A percentile compares a stretch with the other conserved stretches of the same genome.
Evolutionary conservation across 805 yeast genomes (phyloP).

Genomic region (Schizosaccharomyces osmophilus): DNA sequence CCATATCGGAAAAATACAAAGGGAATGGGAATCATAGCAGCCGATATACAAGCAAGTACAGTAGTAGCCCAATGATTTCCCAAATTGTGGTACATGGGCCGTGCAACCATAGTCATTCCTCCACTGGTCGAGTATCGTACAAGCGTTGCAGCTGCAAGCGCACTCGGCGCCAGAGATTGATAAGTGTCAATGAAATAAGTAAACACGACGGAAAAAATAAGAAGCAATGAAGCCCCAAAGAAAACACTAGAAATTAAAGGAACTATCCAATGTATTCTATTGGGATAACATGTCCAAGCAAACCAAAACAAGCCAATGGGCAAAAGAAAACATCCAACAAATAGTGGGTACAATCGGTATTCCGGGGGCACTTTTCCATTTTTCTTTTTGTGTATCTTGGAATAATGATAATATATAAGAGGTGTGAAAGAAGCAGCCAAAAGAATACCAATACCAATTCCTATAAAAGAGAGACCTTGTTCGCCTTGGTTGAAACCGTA

Average conservation of each 20-base stretch:
- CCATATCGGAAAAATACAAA: constrained; percentile 8
- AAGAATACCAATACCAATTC: constrained; percentile 67
- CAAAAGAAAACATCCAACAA: constrained; percentile 21
- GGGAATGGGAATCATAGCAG: constrained; percentile 28
- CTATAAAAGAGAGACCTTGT: constrained; percentile 71
- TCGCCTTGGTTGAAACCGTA: constrained; percentile 52
- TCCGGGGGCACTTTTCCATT: constrained; percentile 27
- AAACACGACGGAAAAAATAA: constrained; percentile 45
- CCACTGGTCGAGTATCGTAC: constrained; percentile 39
- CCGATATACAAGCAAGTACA: constrained; percentile 27
- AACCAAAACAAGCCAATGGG: constrained; percentile 30
- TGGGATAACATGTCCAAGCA: constrained; percentile 32
- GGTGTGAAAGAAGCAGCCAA: constrained; percentile 54
- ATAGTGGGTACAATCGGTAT: constrained; percentile 29
- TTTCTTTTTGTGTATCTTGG: constrained; percentile 17
- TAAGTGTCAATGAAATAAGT: constrained; percentile 59
- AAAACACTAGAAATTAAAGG: constrained; percentile 33
- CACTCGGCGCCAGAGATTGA: constrained; percentile 32
- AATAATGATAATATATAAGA: constrained; percentile 37
- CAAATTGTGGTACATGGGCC: constrained; percentile 30
- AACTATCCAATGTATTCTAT: constrained; percentile 29
- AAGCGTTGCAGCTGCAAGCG: constrained; percentile 37
- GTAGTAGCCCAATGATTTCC: constrained; percentile 30
- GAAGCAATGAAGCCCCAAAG: constrained; percentile 29
- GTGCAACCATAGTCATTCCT: constrained; percentile 43